These are phyloP conservation scores for Penicillium sp. DNA, from an alignment of 2,329 filamentous ascomycete genomes.

Conservation along the genomic window DNA sequence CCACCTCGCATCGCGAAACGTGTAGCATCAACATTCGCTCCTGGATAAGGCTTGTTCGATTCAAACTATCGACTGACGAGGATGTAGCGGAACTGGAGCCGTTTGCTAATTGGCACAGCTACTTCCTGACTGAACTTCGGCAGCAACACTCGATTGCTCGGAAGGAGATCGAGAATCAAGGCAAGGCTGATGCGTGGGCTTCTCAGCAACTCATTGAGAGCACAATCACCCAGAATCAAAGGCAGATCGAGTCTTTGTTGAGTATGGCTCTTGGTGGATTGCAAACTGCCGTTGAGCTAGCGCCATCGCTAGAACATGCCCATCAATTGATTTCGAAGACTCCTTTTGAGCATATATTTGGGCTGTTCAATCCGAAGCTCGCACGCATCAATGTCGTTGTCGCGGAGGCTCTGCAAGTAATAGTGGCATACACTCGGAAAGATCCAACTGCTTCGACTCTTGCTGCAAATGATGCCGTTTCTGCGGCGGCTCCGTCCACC, in stretches of 20 bases:
- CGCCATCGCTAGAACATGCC: constrained; percentile 42
- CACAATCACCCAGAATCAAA: constrained; percentile 57
- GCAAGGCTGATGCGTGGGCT: constrained; percentile 39
- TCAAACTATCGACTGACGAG: constrained; percentile 55
- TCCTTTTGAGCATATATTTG: constrained; percentile 48
- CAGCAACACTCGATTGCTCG: constrained; percentile 56
- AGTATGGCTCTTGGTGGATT: constrained; percentile 53
- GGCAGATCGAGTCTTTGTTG: constrained; percentile 55
- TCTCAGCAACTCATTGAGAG: constrained; percentile 49
- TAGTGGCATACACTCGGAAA: constrained; percentile 43
- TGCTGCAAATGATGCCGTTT: constrained; percentile 20
- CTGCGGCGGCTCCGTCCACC: constrained; percentile 22
- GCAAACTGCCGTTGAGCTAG: constrained; percentile 46
- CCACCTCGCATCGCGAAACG: constrained; percentile 57
- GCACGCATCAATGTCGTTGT: constrained; percentile 47
- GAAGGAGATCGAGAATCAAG: constrained; percentile 57
- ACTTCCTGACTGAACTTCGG: constrained; percentile 53
- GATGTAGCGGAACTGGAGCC: constrained; percentile 44
- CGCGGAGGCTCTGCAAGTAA: constrained; percentile 49
- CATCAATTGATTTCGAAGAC: constrained; percentile 45
- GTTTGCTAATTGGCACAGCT: constrained; percentile 55
- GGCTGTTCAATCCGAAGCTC: constrained; percentile 52
- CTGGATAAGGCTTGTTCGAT: constrained; percentile 58
- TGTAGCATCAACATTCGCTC: constrained; percentile 58
- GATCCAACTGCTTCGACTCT: constrained; percentile 23